These are phyloP conservation scores for Candida buenavistaensis DNA, from an alignment of 1,139 yeast genomes.

Conservation along the genomic window DNA sequence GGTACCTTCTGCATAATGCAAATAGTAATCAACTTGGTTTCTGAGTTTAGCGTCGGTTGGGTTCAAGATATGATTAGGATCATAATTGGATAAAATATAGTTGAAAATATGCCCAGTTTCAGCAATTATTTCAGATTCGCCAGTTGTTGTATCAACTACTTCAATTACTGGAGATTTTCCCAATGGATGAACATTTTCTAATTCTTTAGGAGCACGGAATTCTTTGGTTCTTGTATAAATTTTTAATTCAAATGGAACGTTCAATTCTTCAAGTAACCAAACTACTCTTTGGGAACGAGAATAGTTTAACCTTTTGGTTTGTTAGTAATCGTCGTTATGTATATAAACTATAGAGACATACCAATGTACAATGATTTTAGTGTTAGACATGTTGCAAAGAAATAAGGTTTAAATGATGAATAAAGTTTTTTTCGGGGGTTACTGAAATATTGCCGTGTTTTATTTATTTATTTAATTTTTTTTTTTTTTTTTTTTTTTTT, in stretches of 20 bases:
- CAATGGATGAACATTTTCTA: conserved; percentile 36
- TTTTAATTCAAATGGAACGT: conserved; percentile 36
- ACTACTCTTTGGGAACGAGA: conserved; percentile 41
- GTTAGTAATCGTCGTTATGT: not conserved
- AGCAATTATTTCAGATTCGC: conserved; percentile 22
- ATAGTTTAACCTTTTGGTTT: conserved; percentile 30
- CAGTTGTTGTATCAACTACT: conserved; percentile 17
- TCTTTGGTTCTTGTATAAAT: conserved; percentile 26
- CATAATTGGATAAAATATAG: conserved; percentile 33
- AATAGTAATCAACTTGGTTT: conserved; percentile 33
- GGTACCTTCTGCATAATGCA: conserved; percentile 42
- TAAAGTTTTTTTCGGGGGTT: not conserved
- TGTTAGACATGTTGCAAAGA: conserved; percentile 4
- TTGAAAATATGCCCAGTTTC: conserved; percentile 41
- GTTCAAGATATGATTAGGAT: conserved; percentile 24
- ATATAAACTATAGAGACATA: conserved; percentile 13
- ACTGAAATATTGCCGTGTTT: too few species aligned
- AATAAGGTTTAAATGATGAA: not conserved
- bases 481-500: too few species aligned
- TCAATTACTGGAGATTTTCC: conserved; percentile 46
- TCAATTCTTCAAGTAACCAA: conserved; percentile 41
- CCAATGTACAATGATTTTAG: conserved; percentile 23
- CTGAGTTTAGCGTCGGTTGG: conserved; percentile 26
- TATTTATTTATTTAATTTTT: too few species aligned
- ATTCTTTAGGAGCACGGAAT: conserved; percentile 38